A percentile compares a stretch with the other conserved stretches of the same genome.
Conservation (phyloP, 2,329 filamentous ascomycete species). For the Penicillium sp. region DNA sequence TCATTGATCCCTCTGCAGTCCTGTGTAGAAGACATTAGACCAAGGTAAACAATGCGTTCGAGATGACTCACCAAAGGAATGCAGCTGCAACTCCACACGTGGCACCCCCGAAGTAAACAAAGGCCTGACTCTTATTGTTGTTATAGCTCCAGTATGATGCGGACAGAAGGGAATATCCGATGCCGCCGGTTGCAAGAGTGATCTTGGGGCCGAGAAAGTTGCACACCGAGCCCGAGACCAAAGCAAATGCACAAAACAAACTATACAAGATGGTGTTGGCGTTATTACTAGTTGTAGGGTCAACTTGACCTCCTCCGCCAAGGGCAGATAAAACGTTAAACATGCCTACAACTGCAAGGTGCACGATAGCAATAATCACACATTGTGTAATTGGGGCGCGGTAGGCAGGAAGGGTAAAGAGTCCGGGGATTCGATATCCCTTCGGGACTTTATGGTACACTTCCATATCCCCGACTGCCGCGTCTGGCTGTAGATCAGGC, state of each 20-base stretch:
- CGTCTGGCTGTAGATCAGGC: too few species aligned
- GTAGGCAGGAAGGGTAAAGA: conserved; percentile 14
- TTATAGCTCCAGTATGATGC: conserved; percentile 70
- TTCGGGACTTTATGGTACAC: conserved; percentile 4
- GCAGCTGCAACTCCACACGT: conserved; percentile 77
- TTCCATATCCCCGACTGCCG: background rate
- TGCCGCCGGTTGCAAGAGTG: conserved; percentile 69
- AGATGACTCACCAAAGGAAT: conserved; percentile 61
- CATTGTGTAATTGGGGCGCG: conserved; percentile 15
- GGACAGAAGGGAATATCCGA: conserved; percentile 76
- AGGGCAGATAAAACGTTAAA: conserved; percentile 19
- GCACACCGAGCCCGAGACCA: conserved; percentile 54
- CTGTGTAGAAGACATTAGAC: background rate
- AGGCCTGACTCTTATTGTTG: conserved; percentile 66
- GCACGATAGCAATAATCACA: conserved; percentile 15
- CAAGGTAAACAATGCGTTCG: background rate
- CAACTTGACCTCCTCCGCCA: conserved; percentile 18
- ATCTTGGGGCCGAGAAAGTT: conserved; percentile 71
- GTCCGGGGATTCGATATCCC: conserved; percentile 11
- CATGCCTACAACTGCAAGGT: conserved; percentile 19
- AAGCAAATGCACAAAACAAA: conserved; percentile 15
- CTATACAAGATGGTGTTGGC: conserved; percentile 18
- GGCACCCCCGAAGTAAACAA: conserved; percentile 70
- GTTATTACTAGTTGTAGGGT: conserved; percentile 16
- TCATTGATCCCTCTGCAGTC: conserved; percentile 77